Percentiles rank a stretch among this genome's conserved stretches.
These are phyloP conservation scores for Gossypium bickii DNA, from an alignment of 345 rosid species.

Conservation along the genomic window DNA sequence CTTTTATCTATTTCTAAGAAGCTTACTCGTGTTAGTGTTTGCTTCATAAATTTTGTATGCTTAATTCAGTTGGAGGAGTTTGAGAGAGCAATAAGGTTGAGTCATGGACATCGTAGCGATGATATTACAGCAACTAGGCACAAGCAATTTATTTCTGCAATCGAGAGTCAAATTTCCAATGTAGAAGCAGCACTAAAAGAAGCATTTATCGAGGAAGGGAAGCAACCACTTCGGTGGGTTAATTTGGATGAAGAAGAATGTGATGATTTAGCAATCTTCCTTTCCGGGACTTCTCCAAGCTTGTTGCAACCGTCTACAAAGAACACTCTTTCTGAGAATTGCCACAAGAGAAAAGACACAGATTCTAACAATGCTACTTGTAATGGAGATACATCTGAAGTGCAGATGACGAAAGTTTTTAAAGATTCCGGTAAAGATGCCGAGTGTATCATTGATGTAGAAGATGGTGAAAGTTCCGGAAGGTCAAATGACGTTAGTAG, in stretches of 20 bases:
- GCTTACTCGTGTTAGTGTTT: neutral
- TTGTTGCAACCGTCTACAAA: conserved; percentile 23
- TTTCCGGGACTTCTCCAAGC: conserved; percentile 51
- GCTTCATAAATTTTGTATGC: conserved; percentile 16
- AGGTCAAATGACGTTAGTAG: conserved; percentile 26
- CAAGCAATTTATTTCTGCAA: conserved; percentile 64
- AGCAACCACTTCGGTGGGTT: conserved; percentile 65
- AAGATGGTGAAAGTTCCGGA: conserved; percentile 34
- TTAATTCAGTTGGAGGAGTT: conserved; percentile 73
- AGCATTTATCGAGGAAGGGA: conserved; percentile 50
- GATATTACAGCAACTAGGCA: conserved; percentile 58
- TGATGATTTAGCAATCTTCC: conserved; percentile 76
- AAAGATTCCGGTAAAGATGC: conserved; percentile 32
- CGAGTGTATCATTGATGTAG: conserved; percentile 36
- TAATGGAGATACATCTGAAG: conserved; percentile 27
- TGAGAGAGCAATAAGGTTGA: conserved; percentile 68
- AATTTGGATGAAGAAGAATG: conserved; percentile 74
- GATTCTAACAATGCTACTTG: conserved; percentile 31
- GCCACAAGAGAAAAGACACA: conserved; percentile 25
- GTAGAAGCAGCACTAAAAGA: conserved; percentile 58
- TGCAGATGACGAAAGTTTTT: conserved; percentile 6
- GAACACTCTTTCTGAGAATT: conserved; percentile 27
- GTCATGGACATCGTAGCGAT: conserved; percentile 46
- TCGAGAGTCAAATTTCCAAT: conserved; percentile 55
- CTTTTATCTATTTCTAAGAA: neutral